Base-by-base conservation (phyloP, 1,284 basidiomycete species). In the Sporisorium graminicola region DNA sequence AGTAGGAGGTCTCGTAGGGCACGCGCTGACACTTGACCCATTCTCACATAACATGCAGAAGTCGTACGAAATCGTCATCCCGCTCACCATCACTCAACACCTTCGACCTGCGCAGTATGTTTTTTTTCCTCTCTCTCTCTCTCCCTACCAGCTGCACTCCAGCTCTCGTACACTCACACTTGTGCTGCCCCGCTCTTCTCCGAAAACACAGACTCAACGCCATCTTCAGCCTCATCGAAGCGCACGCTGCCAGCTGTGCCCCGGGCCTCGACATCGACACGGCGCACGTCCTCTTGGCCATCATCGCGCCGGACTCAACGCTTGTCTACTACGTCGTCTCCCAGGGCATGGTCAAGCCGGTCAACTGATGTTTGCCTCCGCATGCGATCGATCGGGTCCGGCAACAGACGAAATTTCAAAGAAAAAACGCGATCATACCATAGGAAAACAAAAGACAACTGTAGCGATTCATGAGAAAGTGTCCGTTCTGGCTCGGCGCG, bases 281-380 rank as follows among this genome's bases (percentile, higher is more conserved):
- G 2, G 53, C 58, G 16, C 79, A 81, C 50, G 37, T 83, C 3
- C 56, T 83, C 2, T 73, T 85, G 9, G 80, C 83, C 16, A 77
- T 85, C 63, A 80, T 82, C 29, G 81, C 82, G 7, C 65, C 65
- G 7, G 83, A 85, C 47, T 72, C 80, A 3, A 83, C 83, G 20
- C 69, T 85, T 4, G 83, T 85, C 9, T 85, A 85, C 65, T 85
- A 85, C 40, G 64, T 70, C 22, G 58, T 85, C 40, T 80, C 83
- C 9, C 40, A 78, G 29, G 83, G 81, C 16, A 59, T 85, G 62
- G 79, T 83, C 57, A 85, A 85, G 62, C 83, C 83, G 0, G 70
- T 84, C 59, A 85, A 85, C 47, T 85, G 59, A 52, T 13, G 18
- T 12, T 20, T 10, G 3, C n/a, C 7, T 26, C 4, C n/a, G n/a